Percentiles rank a stretch among this genome's conserved stretches.
phyloP scores from a whole-genome alignment of 805 yeast genomes.

The Candida odintsovae region DNA sequence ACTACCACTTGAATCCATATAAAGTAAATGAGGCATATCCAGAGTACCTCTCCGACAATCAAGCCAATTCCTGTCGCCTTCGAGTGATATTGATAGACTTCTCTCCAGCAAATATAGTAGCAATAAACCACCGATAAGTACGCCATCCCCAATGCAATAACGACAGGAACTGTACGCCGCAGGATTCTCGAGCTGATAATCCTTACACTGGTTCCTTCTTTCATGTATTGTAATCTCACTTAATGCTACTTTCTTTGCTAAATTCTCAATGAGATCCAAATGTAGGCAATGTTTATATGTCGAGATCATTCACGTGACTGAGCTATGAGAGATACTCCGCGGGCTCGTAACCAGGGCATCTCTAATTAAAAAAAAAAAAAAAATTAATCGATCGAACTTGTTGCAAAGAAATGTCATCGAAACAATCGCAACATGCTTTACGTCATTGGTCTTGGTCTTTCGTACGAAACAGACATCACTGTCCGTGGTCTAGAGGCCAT shows the following conservation, averaged over 20 bases:
- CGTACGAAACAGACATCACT: constrained; percentile 85
- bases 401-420: neutral
- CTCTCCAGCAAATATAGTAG: constrained; percentile 26
- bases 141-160: constrained; percentile 1
- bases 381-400: neutral
- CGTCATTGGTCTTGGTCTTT: constrained; percentile 85
- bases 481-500: constrained; percentile 90
- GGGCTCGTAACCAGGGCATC: too few relatives aligned
- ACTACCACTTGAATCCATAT: constrained; percentile 41
- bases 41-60: constrained; percentile 24
- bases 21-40: constrained; percentile 22
- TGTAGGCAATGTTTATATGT: neutral
- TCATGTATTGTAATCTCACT: neutral
- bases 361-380: too few relatives aligned
- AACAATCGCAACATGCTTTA: constrained; percentile 60
- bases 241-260: neutral
- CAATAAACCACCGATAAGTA: constrained; percentile 22
- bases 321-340: too few relatives aligned
- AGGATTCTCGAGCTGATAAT: neutral
- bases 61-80: constrained; percentile 27
- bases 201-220: neutral
- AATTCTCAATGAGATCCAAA: neutral
- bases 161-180: neutral
- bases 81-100: constrained; percentile 21
- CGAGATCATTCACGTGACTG: neutral